Evolutionary conservation across 805 yeast genomes (phyloP).

Genomic region (Suhomyces canberraensis): DNA sequence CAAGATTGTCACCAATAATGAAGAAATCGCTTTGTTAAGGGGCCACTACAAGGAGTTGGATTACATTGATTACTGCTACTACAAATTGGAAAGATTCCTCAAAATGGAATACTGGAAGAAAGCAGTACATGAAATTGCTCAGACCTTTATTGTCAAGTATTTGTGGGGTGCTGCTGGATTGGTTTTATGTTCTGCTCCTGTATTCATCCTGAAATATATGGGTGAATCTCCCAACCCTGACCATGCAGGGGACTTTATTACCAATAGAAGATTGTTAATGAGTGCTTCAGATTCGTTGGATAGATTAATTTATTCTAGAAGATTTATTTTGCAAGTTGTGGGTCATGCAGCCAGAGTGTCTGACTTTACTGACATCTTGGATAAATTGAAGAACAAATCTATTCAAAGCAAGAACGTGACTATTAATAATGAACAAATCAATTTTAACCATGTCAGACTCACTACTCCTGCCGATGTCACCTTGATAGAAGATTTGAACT

Average conservation of each 20-base stretch:
- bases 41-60: slow-evolving; percentile 81
- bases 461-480: slow-evolving; percentile 82
- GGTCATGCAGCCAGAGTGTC: slow-evolving; percentile 79
- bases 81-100: slow-evolving; percentile 73
- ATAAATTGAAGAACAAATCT: slow-evolving; percentile 23
- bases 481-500: slow-evolving; percentile 61
- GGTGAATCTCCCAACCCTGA: slow-evolving; percentile 42
- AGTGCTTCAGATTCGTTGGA: slow-evolving; percentile 89
- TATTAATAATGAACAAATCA: slow-evolving; percentile 50
- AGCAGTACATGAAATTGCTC: slow-evolving; percentile 79
- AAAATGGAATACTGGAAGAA: slow-evolving; percentile 72
- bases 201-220: slow-evolving; percentile 59
- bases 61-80: slow-evolving; percentile 73
- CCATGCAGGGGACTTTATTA: slow-evolving; percentile 79
- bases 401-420: slow-evolving; percentile 20
- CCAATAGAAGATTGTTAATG: slow-evolving; percentile 78
- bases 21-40: slow-evolving; percentile 81
- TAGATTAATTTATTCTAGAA: slow-evolving; percentile 78
- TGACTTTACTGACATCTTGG: slow-evolving; percentile 63
- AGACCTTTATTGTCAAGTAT: slow-evolving; percentile 85
- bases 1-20: slow-evolving; percentile 71
- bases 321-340: slow-evolving; percentile 74
- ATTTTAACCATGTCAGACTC: slow-evolving; percentile 73
- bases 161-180: slow-evolving; percentile 96
- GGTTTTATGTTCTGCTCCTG: slow-evolving; percentile 82